Evolutionary conservation across 2,329 filamentous ascomycete genomes (phyloP).

Genomic region (Aquanectria penicillioides): DNA sequence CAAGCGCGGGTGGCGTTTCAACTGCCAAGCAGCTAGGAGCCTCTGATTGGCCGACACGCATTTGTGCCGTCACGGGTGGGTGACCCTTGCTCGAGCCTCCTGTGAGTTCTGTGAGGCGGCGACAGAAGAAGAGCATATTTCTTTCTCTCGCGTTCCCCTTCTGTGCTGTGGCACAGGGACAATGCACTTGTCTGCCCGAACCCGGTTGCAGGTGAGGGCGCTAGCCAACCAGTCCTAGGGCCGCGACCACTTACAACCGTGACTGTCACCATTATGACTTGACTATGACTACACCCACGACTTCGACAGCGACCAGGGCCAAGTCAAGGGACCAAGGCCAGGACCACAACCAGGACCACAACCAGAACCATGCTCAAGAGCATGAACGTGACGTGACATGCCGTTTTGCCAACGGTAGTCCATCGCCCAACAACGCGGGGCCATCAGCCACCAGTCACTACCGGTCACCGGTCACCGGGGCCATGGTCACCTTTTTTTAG

Average conservation of each 20-base stretch:
- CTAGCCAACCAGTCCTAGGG: conserved; percentile 28
- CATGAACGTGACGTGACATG: too few relatives aligned
- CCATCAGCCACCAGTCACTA: too few relatives aligned
- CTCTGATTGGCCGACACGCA: conserved; percentile 28
- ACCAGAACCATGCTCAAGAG: too few relatives aligned
- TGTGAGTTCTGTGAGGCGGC: too few relatives aligned
- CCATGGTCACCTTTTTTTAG: conserved; percentile 16
- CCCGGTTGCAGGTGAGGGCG: conserved; percentile 17
- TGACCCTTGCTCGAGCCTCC: conserved; percentile 26
- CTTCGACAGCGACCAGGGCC: too few relatives aligned
- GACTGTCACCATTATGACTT: conserved; percentile 20
- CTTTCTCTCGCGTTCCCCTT: neutral
- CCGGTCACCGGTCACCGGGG: conserved; percentile 7
- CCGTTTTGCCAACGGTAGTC: neutral
- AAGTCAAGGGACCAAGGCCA: too few relatives aligned
- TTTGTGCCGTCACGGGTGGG: conserved; percentile 26
- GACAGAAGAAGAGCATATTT: neutral
- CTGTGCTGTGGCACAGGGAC: neutral
- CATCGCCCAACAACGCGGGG: neutral
- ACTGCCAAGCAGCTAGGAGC: conserved; percentile 18
- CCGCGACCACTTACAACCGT: conserved; percentile 26
- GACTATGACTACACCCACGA: too few relatives aligned
- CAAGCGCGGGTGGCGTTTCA: conserved; percentile 33
- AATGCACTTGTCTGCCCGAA: neutral
- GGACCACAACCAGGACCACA: too few relatives aligned